These are phyloP conservation scores for Lobosporangium transversale DNA, from an alignment of 192 early-diverging fungal species.

Conservation along the genomic window DNA sequence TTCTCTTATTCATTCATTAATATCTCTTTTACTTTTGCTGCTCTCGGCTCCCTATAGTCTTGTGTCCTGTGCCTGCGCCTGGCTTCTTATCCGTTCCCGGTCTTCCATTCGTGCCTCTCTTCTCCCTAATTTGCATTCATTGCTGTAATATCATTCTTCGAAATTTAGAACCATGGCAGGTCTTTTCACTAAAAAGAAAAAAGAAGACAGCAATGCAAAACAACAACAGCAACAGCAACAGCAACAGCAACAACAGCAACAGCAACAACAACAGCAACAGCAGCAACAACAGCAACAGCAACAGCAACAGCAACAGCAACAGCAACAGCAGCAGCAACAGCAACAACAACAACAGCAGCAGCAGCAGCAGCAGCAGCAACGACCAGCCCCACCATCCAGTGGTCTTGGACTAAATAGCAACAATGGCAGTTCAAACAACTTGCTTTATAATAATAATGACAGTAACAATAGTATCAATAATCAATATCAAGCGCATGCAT, in stretches of 20 bases:
- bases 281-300: conserved; percentile 22
- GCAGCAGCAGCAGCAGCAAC: conserved; percentile 12
- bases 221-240: conserved; percentile 14
- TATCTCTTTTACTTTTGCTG: neutral
- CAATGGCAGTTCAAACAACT: conserved; percentile 19
- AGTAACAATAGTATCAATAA: neutral
- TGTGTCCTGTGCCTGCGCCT: neutral
- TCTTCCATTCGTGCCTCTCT: no score
- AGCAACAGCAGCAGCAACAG: conserved; percentile 2
- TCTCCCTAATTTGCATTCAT: no score
- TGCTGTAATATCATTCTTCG: no score
- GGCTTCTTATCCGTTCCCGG: no score
- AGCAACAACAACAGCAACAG: conserved; percentile 21
- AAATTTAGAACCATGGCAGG: conserved; percentile 34
- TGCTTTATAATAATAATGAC: neutral
- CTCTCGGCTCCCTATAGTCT: neutral
- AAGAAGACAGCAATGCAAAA: conserved; percentile 20
- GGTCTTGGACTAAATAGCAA: conserved; percentile 30
- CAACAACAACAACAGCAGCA: conserved; percentile 13
- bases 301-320: conserved; percentile 3
- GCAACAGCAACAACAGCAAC: conserved; percentile 16
- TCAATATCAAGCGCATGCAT: conserved; percentile 14
- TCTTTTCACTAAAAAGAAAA: conserved; percentile 50
- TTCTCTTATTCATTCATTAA: neutral
- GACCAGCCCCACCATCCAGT: conserved; percentile 45